Evolutionary conservation across 225 moss, liverwort and hornwort species (phyloP).

Genomic region (Bryum argenteum): DNA sequence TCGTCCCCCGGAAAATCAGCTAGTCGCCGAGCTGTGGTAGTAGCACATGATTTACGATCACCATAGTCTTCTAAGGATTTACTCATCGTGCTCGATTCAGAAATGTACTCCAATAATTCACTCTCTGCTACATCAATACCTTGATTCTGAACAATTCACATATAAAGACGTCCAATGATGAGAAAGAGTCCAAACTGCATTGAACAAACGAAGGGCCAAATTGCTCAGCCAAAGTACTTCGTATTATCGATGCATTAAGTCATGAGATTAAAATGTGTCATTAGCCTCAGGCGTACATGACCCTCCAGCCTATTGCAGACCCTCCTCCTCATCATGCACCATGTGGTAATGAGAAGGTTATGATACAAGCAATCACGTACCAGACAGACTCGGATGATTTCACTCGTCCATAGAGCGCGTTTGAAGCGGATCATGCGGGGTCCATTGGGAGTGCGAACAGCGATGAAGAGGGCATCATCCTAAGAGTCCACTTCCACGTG

Average conservation of each 20-base stretch:
- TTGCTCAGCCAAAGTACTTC: too few relatives aligned
- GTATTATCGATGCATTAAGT: too few relatives aligned
- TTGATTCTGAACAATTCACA: slow-evolving; percentile 69
- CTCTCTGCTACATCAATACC: slow-evolving; percentile 93
- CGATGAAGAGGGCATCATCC: slow-evolving; percentile 67
- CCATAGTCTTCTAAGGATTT: slow-evolving; percentile 99
- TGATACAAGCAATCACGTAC: slow-evolving; percentile 38
- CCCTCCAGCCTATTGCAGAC: not conserved
- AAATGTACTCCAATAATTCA: slow-evolving; percentile 96
- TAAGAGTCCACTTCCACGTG: slow-evolving; percentile 82
- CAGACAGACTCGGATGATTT: slow-evolving; percentile 90
- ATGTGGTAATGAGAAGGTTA: not conserved
- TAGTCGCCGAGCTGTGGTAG: slow-evolving; percentile 89
- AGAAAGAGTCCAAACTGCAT: too few relatives aligned
- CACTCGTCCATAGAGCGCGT: slow-evolving; percentile 71
- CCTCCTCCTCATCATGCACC: not conserved
- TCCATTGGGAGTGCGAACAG: slow-evolving; percentile 66
- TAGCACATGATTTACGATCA: slow-evolving; percentile 95
- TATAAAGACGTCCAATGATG: not conserved
- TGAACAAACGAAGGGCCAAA: too few relatives aligned
- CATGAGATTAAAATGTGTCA: too few relatives aligned
- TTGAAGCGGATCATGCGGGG: slow-evolving; percentile 64
- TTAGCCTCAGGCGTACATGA: too few relatives aligned
- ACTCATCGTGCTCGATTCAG: slow-evolving; percentile 99
- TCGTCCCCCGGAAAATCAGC: slow-evolving; percentile 96